Evolutionary conservation across 2,329 filamentous ascomycete genomes (phyloP).

Genomic region (Gaeumannomyces sp.): DNA sequence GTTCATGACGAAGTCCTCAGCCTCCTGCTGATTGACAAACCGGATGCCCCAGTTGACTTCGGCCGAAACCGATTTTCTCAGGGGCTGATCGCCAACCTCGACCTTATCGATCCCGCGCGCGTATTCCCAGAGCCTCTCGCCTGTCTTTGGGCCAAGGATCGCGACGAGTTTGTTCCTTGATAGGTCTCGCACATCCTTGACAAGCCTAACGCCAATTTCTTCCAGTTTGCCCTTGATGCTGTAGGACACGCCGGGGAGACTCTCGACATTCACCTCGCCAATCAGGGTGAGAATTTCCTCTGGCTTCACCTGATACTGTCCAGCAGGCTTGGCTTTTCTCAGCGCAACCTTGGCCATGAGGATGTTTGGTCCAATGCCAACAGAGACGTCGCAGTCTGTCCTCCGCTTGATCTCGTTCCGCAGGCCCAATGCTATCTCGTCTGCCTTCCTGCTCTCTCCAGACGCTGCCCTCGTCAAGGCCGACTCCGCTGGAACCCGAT

Average conservation of each 20-base stretch:
- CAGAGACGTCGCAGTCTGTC: conserved; percentile 82
- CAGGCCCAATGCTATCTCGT: conserved; percentile 62
- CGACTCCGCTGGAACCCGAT: conserved; percentile 59
- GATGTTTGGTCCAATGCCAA: conserved; percentile 89
- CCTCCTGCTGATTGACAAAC: conserved; percentile 86
- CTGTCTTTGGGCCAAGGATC: conserved; percentile 82
- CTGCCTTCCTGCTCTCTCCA: conserved; percentile 74
- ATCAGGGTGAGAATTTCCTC: conserved; percentile 74
- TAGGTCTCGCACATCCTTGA: conserved; percentile 74
- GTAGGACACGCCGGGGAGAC: conserved; percentile 86
- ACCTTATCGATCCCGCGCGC: conserved; percentile 77
- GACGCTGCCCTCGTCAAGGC: conserved; percentile 60
- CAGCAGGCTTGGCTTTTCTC: conserved; percentile 87
- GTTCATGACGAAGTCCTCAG: conserved; percentile 83
- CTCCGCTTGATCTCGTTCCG: conserved; percentile 63
- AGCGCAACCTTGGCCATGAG: conserved; percentile 86
- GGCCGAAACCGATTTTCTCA: conserved; percentile 90
- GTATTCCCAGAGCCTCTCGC: conserved; percentile 85
- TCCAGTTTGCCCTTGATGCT: conserved; percentile 85
- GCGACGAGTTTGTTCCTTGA: conserved; percentile 70
- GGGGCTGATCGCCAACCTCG: conserved; percentile 78
- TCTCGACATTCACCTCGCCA: conserved; percentile 68
- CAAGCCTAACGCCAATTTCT: conserved; percentile 73
- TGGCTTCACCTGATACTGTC: conserved; percentile 81
- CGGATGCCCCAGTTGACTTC: conserved; percentile 98